Evolutionary conservation across 179 eudicot species (phyloP).

Genomic region (Camellia oleifera): DNA sequence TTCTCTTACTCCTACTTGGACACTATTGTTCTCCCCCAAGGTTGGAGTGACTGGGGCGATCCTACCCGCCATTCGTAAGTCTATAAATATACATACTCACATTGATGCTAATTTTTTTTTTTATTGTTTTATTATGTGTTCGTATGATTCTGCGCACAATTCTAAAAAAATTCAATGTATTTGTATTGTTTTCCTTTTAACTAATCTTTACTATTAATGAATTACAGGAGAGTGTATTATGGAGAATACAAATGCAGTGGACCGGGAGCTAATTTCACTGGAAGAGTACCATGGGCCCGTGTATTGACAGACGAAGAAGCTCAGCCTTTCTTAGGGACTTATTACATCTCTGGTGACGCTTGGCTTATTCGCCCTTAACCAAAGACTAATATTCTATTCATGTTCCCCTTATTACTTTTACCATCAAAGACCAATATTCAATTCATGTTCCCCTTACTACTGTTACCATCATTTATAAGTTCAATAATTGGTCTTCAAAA

Average conservation of each 20-base stretch:
- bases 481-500: too few relatives aligned
- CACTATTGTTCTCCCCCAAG: slow-evolving; percentile 52
- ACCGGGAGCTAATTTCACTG: slow-evolving; percentile 55
- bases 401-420: neutral
- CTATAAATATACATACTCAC: neutral
- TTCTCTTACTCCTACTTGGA: slow-evolving; percentile 71
- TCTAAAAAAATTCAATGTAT: too few relatives aligned
- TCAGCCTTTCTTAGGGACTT: slow-evolving; percentile 54
- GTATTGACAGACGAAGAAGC: slow-evolving; percentile 61
- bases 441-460: too few relatives aligned
- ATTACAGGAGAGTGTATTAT: slow-evolving; percentile 51
- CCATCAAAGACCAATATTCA: too few relatives aligned
- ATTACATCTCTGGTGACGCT: slow-evolving; percentile 47
- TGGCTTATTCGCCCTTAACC: slow-evolving; percentile 43
- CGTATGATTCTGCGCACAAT: too few relatives aligned
- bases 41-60: slow-evolving; percentile 68
- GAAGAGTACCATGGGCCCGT: slow-evolving; percentile 70
- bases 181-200: too few relatives aligned
- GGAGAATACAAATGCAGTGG: slow-evolving; percentile 82
- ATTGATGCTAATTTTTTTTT: neutral
- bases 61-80: slow-evolving; percentile 40
- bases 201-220: too few relatives aligned
- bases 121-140: neutral
- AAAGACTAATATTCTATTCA: neutral
- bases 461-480: too few relatives aligned